These are phyloP conservation scores for Nidularia pulvinata DNA, from an alignment of 768 basidiomycete genomes.

Conservation along the genomic window DNA sequence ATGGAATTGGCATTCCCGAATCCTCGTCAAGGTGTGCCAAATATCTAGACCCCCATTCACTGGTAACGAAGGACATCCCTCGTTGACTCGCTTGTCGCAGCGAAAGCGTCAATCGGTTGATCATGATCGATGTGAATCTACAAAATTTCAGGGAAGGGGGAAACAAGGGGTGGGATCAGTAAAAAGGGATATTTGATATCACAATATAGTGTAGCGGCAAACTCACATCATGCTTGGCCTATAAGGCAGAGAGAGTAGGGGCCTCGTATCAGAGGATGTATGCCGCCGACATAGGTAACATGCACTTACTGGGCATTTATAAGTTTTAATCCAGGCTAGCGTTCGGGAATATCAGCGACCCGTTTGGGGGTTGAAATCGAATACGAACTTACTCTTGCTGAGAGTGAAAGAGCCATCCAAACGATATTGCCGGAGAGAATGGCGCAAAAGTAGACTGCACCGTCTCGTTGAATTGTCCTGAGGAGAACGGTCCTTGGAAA, in stretches of 20 bases:
- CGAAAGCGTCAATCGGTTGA: conserved; percentile 22
- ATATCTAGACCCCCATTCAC: neutral
- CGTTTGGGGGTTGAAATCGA: neutral
- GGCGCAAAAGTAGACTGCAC: conserved; percentile 19
- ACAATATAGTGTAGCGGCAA: conserved; percentile 3
- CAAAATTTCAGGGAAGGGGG: neutral
- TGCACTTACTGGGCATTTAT: conserved; percentile 23
- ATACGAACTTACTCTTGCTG: conserved; percentile 13
- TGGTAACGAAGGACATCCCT: neutral
- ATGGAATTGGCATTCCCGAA: neutral
- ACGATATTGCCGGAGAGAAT: conserved; percentile 21
- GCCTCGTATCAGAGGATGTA: too few species aligned
- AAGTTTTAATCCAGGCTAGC: conserved; percentile 19
- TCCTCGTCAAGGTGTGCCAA: neutral
- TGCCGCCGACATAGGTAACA: neutral
- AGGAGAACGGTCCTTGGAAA: conserved; percentile 6
- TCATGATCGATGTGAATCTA: conserved; percentile 25
- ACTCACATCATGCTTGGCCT: conserved; percentile 19
- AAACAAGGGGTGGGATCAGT: conserved; percentile 4
- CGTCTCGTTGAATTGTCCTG: conserved; percentile 19
- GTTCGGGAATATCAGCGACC: neutral
- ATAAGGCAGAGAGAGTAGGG: neutral
- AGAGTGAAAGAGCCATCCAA: conserved; percentile 20
- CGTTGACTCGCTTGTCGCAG: conserved; percentile 6
- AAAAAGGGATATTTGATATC: neutral